Evolutionary conservation across 306 rosid species (phyloP).

Genomic region (Echinosophora koreensis): DNA sequence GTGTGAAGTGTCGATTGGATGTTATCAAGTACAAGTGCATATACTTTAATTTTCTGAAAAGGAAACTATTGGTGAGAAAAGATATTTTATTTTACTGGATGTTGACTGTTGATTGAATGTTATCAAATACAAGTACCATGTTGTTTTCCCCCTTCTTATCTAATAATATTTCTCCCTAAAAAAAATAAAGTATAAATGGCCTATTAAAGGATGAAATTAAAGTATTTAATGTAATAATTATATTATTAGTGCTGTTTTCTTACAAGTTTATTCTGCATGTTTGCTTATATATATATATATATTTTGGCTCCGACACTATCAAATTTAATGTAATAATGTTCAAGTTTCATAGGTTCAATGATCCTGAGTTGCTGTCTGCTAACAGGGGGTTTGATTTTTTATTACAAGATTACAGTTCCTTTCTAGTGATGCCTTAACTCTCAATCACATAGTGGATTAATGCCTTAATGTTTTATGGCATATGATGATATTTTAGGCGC

Average conservation of each 20-base stretch:
- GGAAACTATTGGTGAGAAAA: neutral
- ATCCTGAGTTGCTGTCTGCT: neutral
- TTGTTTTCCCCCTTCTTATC: neutral
- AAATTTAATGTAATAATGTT: neutral
- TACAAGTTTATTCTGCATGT: neutral
- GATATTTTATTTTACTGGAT: neutral
- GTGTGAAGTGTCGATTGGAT: no score
- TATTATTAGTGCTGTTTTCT: neutral
- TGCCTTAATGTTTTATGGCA: conserved; percentile 18
- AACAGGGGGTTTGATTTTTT: neutral
- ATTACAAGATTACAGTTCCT: neutral
- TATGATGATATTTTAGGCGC: conserved; percentile 11
- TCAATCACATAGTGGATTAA: neutral
- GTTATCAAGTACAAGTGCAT: no score
- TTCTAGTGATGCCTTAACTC: conserved; percentile 14
- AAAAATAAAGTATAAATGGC: neutral
- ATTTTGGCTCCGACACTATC: neutral
- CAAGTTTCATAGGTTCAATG: conserved; percentile 3
- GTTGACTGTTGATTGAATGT: neutral
- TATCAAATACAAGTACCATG: neutral
- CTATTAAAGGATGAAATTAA: neutral
- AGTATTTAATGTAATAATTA: neutral
- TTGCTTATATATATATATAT: neutral
- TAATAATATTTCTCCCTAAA: no score
- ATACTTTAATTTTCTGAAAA: neutral